Base-by-base conservation (phyloP, 345 rosid species). In the Trapa incisa region DNA sequence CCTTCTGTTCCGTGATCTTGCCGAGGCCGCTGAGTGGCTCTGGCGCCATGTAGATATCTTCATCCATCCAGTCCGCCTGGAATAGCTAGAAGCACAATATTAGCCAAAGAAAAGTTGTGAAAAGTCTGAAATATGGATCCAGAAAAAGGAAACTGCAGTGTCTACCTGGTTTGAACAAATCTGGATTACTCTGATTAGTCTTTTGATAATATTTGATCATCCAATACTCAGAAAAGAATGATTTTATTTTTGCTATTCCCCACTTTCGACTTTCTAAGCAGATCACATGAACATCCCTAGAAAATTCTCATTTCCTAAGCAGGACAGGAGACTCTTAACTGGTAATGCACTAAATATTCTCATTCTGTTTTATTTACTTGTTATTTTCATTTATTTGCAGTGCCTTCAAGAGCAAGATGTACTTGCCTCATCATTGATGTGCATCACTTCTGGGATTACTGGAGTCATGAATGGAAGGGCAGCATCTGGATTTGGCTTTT, bases 401-500 rank as follows among this genome's bases (percentile, higher is more conserved):
- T 37, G 9, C 64, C 4, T 14, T 61, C 12, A 36, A 32, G 37
- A 41, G 48, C 32, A n/a, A 37, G 15, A 29, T 29, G 15, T 65
- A 81, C 87, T 85, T 83, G 79, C 98, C 98, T 90, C 97, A 11
- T 91, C 89, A 22, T 78, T 77, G 68, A 43, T 71, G 79, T 70
- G 80, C 68, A 71, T 68, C 65, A 66, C 73, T 22, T 89, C 89
- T 48, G 68, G 84, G 81, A 86, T 64, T 53, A 85, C 22, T 43
- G 99, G 99, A 68, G 91, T 89, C 38, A 77, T 66, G 41, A 94
- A 78, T 48, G 99, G 99, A 33, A 91, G 99, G 6, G 60, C 87
- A 71, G 87, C 78, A 75, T 94, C 99, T 45, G 96, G 99, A 79
- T 94, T 89, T 3, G 96, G 99, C 84, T 91, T 94, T 69, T 87